Percentiles rank a stretch among this genome's conserved stretches.
Evolutionary conservation across 75 land plant species (phyloP).

Genomic region (Sequoia sempervirens): DNA sequence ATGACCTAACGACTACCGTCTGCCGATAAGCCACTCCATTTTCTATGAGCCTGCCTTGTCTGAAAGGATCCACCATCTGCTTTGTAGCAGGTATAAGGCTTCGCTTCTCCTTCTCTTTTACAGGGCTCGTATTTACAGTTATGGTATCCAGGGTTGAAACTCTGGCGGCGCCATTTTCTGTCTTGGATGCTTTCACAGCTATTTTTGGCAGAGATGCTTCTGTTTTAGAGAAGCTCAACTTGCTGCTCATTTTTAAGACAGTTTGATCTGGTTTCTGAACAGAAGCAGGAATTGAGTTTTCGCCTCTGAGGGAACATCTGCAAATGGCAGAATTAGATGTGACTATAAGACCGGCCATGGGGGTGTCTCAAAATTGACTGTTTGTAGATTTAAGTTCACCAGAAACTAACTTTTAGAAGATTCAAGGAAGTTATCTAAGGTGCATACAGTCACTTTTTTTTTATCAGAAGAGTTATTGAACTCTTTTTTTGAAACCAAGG

Average conservation of each 20-base stretch:
- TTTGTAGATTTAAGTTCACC: too few species aligned
- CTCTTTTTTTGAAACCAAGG: not conserved
- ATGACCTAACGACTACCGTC: slow-evolving; percentile 67
- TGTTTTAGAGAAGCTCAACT: not conserved
- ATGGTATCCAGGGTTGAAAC: not conserved
- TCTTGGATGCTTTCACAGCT: not conserved
- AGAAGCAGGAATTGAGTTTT: not conserved
- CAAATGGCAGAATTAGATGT: not conserved
- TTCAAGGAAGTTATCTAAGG: too few species aligned
- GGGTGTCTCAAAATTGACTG: not conserved
- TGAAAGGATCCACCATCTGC: slow-evolving; percentile 42
- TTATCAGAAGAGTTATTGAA: too few species aligned
- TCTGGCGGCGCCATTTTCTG: not conserved
- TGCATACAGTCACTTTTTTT: too few species aligned
- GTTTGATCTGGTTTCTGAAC: not conserved
- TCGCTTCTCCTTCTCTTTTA: not conserved
- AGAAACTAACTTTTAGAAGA: too few species aligned
- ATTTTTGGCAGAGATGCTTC: not conserved
- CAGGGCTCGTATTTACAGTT: not conserved
- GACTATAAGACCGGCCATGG: not conserved
- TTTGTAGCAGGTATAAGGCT: slow-evolving; percentile 27
- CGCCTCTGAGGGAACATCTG: not conserved
- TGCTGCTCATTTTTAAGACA: not conserved
- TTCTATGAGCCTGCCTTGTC: slow-evolving; percentile 55
- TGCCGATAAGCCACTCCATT: slow-evolving; percentile 60